These are phyloP conservation scores for Aspergillus thermomutatus DNA, from an alignment of 2,329 filamentous ascomycete species.

Conservation along the genomic window DNA sequence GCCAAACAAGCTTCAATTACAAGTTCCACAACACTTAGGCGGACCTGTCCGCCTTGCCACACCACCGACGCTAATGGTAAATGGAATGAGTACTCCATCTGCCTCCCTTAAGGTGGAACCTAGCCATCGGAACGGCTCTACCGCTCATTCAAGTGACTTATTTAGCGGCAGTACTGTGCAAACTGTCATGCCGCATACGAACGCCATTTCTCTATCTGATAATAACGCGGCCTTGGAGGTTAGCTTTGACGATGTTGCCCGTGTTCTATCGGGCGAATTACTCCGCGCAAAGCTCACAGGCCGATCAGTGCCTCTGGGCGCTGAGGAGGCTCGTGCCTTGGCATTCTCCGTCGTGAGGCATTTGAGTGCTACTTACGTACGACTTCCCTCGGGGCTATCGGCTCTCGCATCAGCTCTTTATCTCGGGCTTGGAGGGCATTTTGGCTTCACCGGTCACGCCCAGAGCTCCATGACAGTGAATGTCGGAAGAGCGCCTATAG, in stretches of 20 bases:
- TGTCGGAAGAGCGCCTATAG: slow-evolving; percentile 11
- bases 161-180: not conserved
- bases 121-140: slow-evolving; percentile 14
- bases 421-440: slow-evolving; percentile 35
- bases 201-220: slow-evolving; percentile 5
- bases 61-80: slow-evolving; percentile 39
- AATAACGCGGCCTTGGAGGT: slow-evolving; percentile 9
- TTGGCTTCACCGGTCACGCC: slow-evolving; percentile 25
- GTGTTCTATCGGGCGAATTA: slow-evolving; percentile 31
- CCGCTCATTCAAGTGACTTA: slow-evolving; percentile 3
- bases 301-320: slow-evolving; percentile 22
- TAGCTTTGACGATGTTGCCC: slow-evolving; percentile 31
- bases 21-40: slow-evolving; percentile 41
- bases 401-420: slow-evolving; percentile 31
- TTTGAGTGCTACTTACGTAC: slow-evolving; percentile 27
- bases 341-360: slow-evolving; percentile 31
- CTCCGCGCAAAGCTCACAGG: slow-evolving; percentile 27
- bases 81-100: slow-evolving; percentile 30
- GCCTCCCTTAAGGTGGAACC: slow-evolving; percentile 12
- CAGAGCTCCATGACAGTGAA: slow-evolving; percentile 26
- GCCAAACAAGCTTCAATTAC: slow-evolving; percentile 41
- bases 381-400: slow-evolving; percentile 20
- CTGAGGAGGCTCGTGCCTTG: slow-evolving; percentile 30
- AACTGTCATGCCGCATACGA: not conserved
- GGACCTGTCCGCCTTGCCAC: slow-evolving; percentile 43